Percentiles rank a stretch among this genome's conserved stretches.
Conservation (phyloP, 371 early-diverging fungal species). For the Lichtheimia ramosa region DNA sequence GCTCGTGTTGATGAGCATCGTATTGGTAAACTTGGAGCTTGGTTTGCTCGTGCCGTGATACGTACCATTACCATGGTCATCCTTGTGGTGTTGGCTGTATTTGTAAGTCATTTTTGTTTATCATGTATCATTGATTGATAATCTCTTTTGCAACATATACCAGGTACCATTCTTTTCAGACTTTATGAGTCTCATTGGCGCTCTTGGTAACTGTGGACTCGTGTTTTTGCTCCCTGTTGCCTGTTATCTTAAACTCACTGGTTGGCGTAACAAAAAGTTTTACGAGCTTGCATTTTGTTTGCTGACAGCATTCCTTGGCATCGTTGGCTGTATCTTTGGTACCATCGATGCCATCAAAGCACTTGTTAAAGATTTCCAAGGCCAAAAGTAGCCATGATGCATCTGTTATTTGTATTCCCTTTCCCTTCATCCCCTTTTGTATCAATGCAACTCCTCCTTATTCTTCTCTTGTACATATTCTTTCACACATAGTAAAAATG, state of each 20-base stretch:
- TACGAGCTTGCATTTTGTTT: conserved; percentile 52
- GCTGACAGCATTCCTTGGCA: conserved; percentile 57
- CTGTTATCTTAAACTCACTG: conserved; percentile 65
- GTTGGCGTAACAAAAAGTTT: conserved; percentile 44
- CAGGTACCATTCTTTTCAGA: conserved; percentile 66
- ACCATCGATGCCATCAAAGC: conserved; percentile 57
- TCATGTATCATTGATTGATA: too few species aligned
- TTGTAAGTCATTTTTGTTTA: conserved; percentile 23
- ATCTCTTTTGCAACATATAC: background rate
- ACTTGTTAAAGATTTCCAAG: conserved; percentile 9
- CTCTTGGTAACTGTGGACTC: conserved; percentile 65
- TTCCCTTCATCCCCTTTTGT: background rate
- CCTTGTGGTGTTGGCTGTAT: conserved; percentile 51
- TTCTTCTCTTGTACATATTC: background rate
- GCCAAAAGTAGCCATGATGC: background rate
- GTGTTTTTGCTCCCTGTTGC: conserved; percentile 73
- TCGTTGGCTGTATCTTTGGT: conserved; percentile 63
- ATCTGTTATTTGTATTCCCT: background rate
- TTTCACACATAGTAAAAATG: too few species aligned
- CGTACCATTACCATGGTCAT: conserved; percentile 52
- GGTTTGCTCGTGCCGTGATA: conserved; percentile 52
- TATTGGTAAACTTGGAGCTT: conserved; percentile 46
- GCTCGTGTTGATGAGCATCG: conserved; percentile 34
- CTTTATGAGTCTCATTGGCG: conserved; percentile 76
- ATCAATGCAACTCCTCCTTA: background rate